phyloP scores from a whole-genome alignment of 148 eudicot genomes.

The Tetragonia tetragonoides region DNA sequence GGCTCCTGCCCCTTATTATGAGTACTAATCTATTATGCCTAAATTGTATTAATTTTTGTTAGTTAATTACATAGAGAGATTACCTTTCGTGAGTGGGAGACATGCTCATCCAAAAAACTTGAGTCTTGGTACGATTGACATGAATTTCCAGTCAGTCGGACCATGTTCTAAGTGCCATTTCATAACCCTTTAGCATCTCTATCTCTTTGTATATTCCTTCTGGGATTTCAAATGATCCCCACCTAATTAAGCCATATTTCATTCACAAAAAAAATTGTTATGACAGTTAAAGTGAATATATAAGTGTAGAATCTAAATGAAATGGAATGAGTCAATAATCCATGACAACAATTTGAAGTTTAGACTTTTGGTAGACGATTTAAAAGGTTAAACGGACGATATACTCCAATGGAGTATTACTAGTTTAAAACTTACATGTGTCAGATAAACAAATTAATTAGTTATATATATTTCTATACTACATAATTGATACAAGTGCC shows the following conservation, averaged over 20 bases:
- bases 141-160: slow-evolving; percentile 81
- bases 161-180: slow-evolving; percentile 82
- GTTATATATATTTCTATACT: too few species aligned
- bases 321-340: neutral
- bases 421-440: too few species aligned
- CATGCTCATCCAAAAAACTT: slow-evolving; percentile 64
- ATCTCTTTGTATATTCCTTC: slow-evolving; percentile 63
- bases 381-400: too few species aligned
- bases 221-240: slow-evolving; percentile 61
- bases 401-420: too few species aligned
- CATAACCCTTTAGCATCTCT: slow-evolving; percentile 61
- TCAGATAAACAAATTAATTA: too few species aligned
- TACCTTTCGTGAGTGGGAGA: slow-evolving; percentile 86
- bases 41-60: too few species aligned
- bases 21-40: too few species aligned
- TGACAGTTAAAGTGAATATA: too few species aligned
- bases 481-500: too few species aligned
- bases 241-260: slow-evolving; percentile 33
- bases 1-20: too few species aligned
- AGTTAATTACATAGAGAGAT: neutral
- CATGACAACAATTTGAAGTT: too few species aligned
- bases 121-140: slow-evolving; percentile 55
- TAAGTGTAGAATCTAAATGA: neutral
- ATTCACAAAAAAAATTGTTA: neutral
- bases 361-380: too few species aligned